Evolutionary conservation across 176 grass and related monocot species (phyloP).

Genomic region (Panicum miliaceum): DNA sequence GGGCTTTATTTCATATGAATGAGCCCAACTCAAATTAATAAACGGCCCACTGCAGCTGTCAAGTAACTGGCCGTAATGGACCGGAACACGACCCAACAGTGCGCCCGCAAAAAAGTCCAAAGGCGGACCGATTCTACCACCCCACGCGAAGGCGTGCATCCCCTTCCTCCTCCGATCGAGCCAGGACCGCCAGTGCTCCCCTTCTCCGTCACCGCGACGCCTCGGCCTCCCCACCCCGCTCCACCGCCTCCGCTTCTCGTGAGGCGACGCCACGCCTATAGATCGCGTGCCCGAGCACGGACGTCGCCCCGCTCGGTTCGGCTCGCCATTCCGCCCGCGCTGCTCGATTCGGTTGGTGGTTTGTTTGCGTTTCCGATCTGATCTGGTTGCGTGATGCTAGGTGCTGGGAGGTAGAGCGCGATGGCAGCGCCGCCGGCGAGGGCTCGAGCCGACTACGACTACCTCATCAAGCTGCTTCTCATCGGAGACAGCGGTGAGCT

Average conservation of each 20-base stretch:
- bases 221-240: slow-evolving; percentile 22
- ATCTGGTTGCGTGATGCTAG: slow-evolving; percentile 33
- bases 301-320: slow-evolving; percentile 18
- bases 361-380: slow-evolving; percentile 17
- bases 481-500: slow-evolving; percentile 69
- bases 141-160: not conserved
- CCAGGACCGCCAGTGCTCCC: not conserved
- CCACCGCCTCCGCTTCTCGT: slow-evolving; percentile 24
- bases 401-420: slow-evolving; percentile 35
- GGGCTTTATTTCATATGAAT: not conserved
- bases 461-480: slow-evolving; percentile 68
- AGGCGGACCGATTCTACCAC: slow-evolving; percentile 36
- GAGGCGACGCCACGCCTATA: slow-evolving; percentile 2
- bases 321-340: not conserved
- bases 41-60: not conserved
- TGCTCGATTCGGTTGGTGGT: not conserved
- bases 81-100: not conserved
- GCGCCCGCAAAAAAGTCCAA: not conserved
- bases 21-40: not conserved
- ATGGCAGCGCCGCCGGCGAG: slow-evolving; percentile 67
- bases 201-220: slow-evolving; percentile 17
- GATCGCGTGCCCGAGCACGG: not conserved
- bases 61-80: not conserved
- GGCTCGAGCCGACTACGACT: slow-evolving; percentile 65
- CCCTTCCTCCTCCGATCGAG: slow-evolving; percentile 32